Conservation (phyloP, 1,139 yeast genomes). For the Meyerozyma elateridarum region DNA sequence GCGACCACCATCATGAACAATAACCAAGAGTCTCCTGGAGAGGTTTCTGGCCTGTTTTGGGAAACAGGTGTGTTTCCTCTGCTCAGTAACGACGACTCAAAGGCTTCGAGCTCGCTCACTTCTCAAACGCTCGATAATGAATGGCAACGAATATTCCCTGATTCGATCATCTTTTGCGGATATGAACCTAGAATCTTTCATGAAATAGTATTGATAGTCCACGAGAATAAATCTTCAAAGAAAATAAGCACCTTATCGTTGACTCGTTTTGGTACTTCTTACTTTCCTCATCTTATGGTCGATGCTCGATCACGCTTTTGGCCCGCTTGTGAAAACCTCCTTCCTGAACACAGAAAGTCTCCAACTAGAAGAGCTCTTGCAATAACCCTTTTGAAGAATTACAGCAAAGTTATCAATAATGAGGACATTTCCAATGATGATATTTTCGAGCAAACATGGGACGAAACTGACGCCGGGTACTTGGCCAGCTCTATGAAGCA, state of each 20-base stretch:
- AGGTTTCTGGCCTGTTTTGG: neutral
- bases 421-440: slow-evolving; percentile 13
- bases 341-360: slow-evolving; percentile 44
- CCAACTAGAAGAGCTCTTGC: slow-evolving; percentile 75
- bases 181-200: slow-evolving; percentile 50
- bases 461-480: slow-evolving; percentile 78
- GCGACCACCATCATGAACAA: too few relatives aligned
- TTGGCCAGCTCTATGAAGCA: slow-evolving; percentile 59
- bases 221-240: slow-evolving; percentile 39
- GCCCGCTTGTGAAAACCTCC: slow-evolving; percentile 73
- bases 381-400: slow-evolving; percentile 64
- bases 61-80: slow-evolving; percentile 3
- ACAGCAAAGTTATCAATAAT: slow-evolving; percentile 44
- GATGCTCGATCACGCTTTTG: slow-evolving; percentile 62
- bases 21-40: too few relatives aligned
- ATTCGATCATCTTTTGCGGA: slow-evolving; percentile 55
- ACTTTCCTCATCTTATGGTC: slow-evolving; percentile 57
- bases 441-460: slow-evolving; percentile 32
- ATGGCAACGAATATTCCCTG: slow-evolving; percentile 41
- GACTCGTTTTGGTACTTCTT: slow-evolving; percentile 66
- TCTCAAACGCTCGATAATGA: slow-evolving; percentile 12
- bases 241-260: slow-evolving; percentile 58
- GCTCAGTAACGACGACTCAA: neutral
- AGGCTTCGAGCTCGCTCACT: too few relatives aligned
- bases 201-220: slow-evolving; percentile 48